These are phyloP conservation scores for Ambrosiella beaveri DNA, from an alignment of 2,329 filamentous ascomycete species.

Conservation along the genomic window DNA sequence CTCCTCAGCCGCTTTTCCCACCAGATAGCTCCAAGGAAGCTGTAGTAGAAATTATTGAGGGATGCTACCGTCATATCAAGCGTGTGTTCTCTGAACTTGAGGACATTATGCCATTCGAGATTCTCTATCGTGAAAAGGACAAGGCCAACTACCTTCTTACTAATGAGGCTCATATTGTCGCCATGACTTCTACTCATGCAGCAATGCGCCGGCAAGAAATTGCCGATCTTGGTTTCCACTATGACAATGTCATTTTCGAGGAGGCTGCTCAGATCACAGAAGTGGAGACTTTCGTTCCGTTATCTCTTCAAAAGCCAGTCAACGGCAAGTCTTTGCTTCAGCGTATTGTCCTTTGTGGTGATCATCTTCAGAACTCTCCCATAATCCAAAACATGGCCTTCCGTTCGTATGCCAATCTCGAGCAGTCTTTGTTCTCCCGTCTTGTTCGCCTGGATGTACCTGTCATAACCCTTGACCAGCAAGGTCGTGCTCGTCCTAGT, in stretches of 20 bases:
- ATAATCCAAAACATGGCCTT: slow-evolving; percentile 91
- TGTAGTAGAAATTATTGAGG: slow-evolving; percentile 59
- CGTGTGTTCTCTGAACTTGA: slow-evolving; percentile 86
- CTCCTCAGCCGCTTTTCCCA: slow-evolving; percentile 73
- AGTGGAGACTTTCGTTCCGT: slow-evolving; percentile 87
- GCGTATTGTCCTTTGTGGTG: slow-evolving; percentile 79
- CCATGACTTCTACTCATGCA: slow-evolving; percentile 97
- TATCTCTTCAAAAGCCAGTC: slow-evolving; percentile 73
- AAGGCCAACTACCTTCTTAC: slow-evolving; percentile 91
- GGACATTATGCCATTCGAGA: slow-evolving; percentile 89
- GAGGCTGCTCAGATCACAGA: slow-evolving; percentile 97
- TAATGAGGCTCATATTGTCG: slow-evolving; percentile 91
- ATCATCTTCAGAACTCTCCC: slow-evolving; percentile 92
- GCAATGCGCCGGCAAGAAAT: slow-evolving; percentile 90
- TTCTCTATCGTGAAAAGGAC: slow-evolving; percentile 71
- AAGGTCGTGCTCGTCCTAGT: slow-evolving; percentile 74
- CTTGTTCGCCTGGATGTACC: slow-evolving; percentile 87
- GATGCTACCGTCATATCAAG: slow-evolving; percentile 75
- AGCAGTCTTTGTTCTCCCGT: slow-evolving; percentile 86
- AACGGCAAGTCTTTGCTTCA: slow-evolving; percentile 61
- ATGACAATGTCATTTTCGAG: slow-evolving; percentile 97
- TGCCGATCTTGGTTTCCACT: slow-evolving; percentile 79
- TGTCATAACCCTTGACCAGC: slow-evolving; percentile 73
- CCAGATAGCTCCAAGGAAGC: slow-evolving; percentile 44
- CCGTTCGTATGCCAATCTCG: slow-evolving; percentile 84